Evolutionary conservation across 2,329 filamentous ascomycete genomes (phyloP), one percentile per base, ranked within the genome.

Genomic region (Exophiala calicioides): DNA sequence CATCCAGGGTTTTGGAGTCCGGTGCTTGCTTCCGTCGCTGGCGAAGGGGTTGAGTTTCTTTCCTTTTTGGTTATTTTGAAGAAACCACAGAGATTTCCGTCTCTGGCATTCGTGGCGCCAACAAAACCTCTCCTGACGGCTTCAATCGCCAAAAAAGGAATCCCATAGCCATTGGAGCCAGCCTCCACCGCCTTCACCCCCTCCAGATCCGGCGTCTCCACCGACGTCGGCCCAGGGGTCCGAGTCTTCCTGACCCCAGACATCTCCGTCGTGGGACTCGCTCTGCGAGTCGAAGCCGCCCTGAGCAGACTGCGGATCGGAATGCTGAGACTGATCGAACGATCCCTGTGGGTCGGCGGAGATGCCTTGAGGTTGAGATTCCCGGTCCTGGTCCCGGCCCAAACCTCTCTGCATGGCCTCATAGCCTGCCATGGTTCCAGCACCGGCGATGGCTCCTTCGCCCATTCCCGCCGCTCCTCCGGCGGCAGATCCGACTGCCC

Each of bases 391-490:
- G 19, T 62, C 56, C 13, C 65, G 66, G 20, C 65, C 66, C 55
- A 69, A 64, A 2, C 75, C 74, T 50, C 78, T 63, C 50, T 79
- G 76, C 78, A 83, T 80, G 3, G 80, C 79, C 61, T 83, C 81
- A 56, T 81, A 82, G 3, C 79, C 81, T 24, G 79, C 80, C 68
- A 83, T 76, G 1, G 78, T 75, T 5, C 79, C 80, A 4, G 78
- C 80, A 4, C 79, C 76, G 20, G 70, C 71, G 10, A 58, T 57
- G 27, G 65, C 72, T 12, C 74, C 72, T 44, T 75, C 73, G 26
- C 67, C 68, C 36, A 62, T 61, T 30, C 57, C 62, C 5, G 48
- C 38, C 34, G 44, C 49, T 47, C 44, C 48, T 40, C 50, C 55
- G 19, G 53, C 35, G 15, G 44, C 48, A 8, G 53, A 57, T 13